Evolutionary conservation across 2,329 filamentous ascomycete species (phyloP), one percentile per base, ranked within the genome.

Genomic region (Curvularia verruculosa): DNA sequence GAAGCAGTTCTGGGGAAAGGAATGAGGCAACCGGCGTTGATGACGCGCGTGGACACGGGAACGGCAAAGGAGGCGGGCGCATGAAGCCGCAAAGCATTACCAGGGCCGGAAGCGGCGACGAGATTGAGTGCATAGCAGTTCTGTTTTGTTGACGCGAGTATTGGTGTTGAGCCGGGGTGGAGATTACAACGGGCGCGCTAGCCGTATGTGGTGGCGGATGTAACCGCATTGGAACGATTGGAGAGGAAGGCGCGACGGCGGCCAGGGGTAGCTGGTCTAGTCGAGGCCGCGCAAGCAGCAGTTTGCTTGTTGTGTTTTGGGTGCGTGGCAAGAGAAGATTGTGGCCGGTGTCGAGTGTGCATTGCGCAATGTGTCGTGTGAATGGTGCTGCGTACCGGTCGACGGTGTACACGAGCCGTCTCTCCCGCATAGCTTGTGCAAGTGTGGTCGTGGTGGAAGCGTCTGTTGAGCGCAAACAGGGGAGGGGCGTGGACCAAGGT

Each of bases 141-240:
- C 40, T 28, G 26, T 36, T 37, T 53, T 49, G 47, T 49, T 58
- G 55, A 40, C 48, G 21, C 29, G 24, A 26, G 26, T 54, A 39
- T 39, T 54, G 49, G 43, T 51, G 49, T 52, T 37, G 54, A 48
- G 34, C 43, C 3, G 26, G 43, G 36, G 28, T 49, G 44, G 54
- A 57, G 58, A 56, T 56, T 56, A 44, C 41, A 52, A 46, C 49
- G 59, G 56, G 34, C 39, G 52, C 52, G 52, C 59, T 56, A 54
- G 37, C 56, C 28, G 5, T 28, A 52, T 23, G n/a, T 15, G 45
- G 56, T 29, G n/a, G 15, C 23, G 50, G 49, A 34, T 49, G 44
- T 49, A 57, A 57, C 54, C 58, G 50, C 19, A 56, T 56, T 56
- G 43, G 46, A 52, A 43, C 49, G 18, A 58, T 58, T 44, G 43